phyloP scores from a whole-genome alignment of 768 basidiomycete genomes.

The Artomyces pyxidatus region DNA sequence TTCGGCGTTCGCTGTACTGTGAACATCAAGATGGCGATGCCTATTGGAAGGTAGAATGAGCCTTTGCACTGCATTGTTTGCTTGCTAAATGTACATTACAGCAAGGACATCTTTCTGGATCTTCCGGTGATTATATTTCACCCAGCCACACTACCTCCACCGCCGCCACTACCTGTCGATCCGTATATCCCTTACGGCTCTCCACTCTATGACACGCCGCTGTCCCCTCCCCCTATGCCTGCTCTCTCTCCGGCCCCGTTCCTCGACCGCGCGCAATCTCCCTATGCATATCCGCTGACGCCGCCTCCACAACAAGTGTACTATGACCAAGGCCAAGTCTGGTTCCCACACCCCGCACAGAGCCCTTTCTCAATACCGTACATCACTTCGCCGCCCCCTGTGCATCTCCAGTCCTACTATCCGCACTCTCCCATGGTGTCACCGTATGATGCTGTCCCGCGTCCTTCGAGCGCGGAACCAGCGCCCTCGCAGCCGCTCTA shows the following conservation, averaged over 20 bases:
- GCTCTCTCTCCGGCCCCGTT: conserved; percentile 17
- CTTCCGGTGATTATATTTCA: conserved; percentile 61
- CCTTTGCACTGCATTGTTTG: neutral
- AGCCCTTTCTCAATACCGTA: conserved; percentile 21
- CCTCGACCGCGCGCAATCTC: conserved; percentile 21
- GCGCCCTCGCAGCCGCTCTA: conserved; percentile 25
- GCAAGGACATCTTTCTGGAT: conserved; percentile 62
- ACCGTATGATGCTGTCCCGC: conserved; percentile 24
- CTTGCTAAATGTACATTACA: conserved; percentile 22
- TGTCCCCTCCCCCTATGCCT: conserved; percentile 14
- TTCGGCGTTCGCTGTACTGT: conserved; percentile 65
- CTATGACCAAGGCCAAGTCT: conserved; percentile 32
- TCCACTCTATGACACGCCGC: conserved; percentile 10
- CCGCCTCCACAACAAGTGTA: conserved; percentile 9
- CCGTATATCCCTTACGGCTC: conserved; percentile 14
- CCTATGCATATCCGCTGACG: conserved; percentile 27
- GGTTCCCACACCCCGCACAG: conserved; percentile 29
- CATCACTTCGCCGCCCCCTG: conserved; percentile 23
- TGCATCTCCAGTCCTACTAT: conserved; percentile 22
- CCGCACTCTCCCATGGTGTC: conserved; percentile 20
- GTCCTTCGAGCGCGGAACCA: conserved; percentile 47
- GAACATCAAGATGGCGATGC: conserved; percentile 60
- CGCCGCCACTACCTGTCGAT: conserved; percentile 16
- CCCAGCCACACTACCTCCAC: conserved; percentile 47
- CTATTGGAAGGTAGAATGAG: conserved; percentile 50